Base-by-base conservation (phyloP, 768 basidiomycete genomes). In the Hebeloma cylindrosporum region DNA sequence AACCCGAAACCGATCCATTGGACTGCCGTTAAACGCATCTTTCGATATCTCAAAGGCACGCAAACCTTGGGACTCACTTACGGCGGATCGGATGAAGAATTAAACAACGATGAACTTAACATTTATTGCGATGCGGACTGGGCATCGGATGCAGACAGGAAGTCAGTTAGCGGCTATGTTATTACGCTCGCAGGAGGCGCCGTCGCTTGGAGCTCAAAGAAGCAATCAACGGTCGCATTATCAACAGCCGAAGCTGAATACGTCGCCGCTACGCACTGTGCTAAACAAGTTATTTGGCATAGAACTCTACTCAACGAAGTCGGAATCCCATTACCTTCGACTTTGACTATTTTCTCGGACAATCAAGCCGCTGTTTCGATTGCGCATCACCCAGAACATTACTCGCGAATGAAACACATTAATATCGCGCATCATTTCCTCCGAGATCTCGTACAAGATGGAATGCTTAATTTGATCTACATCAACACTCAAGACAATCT, bases 191-290 rank as follows among this genome's bases (percentile, higher is more conserved):
- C n/a, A 14, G 18, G 18, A 33, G 31, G 31, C 4, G 31, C 31
- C 5, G 18, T 33, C 18, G 18, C 11, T 13, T 33, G 31, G 31
- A 17, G 6, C n/a, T 33, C 31, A 33, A 33, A 33, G 31, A 33
- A 33, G 31, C 31, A 33, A 33, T 33, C 31, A 6, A 33, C 11
- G 18, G 18, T 33, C 5, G 11, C 11, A 17, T 13, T 33, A 5
- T 33, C 31, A 14, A 14, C 31, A 17, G 5, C n/a, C 7, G 31
- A 33, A 33, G 31, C 31, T n/a, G 71, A 75, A 47, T 72, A 74
- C 53, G 65, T 73, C 37, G 65, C 70, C 7, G 47, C 58, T 1
- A 44, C 57, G 4, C 52, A 68, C 13, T 53, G 63, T 31, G 38
- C 21, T 60, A 43, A 47, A 13, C 20, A 48, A 21, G 47, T 21